Evolutionary conservation across 2,329 filamentous ascomycete species (phyloP).

Genomic region (Fusarium lateritium): DNA sequence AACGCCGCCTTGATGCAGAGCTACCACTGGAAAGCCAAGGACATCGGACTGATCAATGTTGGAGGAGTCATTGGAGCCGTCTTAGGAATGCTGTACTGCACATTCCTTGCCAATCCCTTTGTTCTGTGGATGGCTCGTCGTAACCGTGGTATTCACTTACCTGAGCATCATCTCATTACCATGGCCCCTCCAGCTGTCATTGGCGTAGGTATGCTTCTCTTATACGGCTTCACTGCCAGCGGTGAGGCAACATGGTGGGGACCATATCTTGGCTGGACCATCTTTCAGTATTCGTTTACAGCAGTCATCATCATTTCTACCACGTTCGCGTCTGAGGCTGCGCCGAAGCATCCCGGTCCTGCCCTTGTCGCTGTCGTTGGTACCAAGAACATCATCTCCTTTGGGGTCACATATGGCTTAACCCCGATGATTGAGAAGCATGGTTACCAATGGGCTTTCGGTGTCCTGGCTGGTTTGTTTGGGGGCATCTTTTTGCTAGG

Average conservation of each 20-base stretch:
- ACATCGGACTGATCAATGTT: constrained; percentile 14
- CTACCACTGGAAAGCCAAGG: constrained; percentile 21
- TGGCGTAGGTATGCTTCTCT: constrained; percentile 28
- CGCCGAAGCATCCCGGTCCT: constrained; percentile 21
- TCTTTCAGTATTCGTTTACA: constrained; percentile 25
- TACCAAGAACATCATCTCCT: constrained; percentile 23
- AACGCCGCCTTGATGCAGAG: constrained; percentile 16
- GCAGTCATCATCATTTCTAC: constrained; percentile 18
- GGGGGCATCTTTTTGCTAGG: constrained; percentile 34
- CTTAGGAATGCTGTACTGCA: constrained; percentile 19
- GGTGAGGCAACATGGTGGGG: constrained; percentile 21
- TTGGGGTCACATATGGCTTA: constrained; percentile 14
- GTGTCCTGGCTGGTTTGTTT: constrained; percentile 20
- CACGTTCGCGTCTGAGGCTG: constrained; percentile 19
- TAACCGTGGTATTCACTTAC: constrained; percentile 29
- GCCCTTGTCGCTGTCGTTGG: constrained; percentile 21
- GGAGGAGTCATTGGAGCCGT: constrained; percentile 11
- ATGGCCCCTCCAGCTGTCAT: constrained; percentile 31
- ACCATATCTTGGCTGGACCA: constrained; percentile 23
- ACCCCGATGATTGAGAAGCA: constrained; percentile 20
- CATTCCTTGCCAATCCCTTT: constrained; percentile 15
- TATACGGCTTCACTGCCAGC: constrained; percentile 20
- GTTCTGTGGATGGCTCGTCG: constrained; percentile 35
- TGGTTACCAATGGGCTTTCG: constrained; percentile 17
- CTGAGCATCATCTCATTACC: constrained; percentile 37